Base-by-base conservation (phyloP, 2,329 filamentous ascomycete genomes). In the Epichloe brachyelytri region DNA sequence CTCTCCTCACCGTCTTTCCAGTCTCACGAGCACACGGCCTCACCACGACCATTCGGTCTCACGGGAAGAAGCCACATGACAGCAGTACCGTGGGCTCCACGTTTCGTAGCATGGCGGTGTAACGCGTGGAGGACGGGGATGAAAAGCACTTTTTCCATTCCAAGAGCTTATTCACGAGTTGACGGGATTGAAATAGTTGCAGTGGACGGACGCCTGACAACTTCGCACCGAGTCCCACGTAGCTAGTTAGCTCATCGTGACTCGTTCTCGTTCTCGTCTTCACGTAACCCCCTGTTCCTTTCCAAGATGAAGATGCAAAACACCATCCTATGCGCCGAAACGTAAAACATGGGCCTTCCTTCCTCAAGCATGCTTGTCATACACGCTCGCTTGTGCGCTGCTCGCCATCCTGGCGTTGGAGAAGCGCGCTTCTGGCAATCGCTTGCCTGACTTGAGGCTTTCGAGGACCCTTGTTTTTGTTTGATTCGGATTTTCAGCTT, bases 351-450 rank as follows among this genome's bases (percentile, higher is more conserved):
- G 26, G 11, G n/a, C 8, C 14, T 26, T 26, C 19, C 19, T 19
- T 4, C 14, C 15, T 8, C 5, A 15, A 41, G 45, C 19, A 6
- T 19, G 45, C 19, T 11, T 30, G 5, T 40, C 71, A 58, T 80
- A 77, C 43, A 90, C 79, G 64, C 82, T 86, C 56, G 70, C 70
- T 63, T 89, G 85, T 4, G 77, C 74, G 57, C 74, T 77, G 0
- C 76, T 65, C 6, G 80, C 82, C 48, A 86, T 65, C 58, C 78
- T 81, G 56, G 86, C 63, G 43, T 73, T 77, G 36, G 79, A 74
- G 63, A 90, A 95, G 49, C 78, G 73, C 30, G 82, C 77, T 68
- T 96, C 90, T 0, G 85, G 75, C 41, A 94, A 72, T 51, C 89
- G 75, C 63, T 79, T 87, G 3, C 83, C 85, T 1, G 77, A 81